Evolutionary conservation across 129 eudicot genomes (phyloP).

Genomic region (Dittrichia graveolens): DNA sequence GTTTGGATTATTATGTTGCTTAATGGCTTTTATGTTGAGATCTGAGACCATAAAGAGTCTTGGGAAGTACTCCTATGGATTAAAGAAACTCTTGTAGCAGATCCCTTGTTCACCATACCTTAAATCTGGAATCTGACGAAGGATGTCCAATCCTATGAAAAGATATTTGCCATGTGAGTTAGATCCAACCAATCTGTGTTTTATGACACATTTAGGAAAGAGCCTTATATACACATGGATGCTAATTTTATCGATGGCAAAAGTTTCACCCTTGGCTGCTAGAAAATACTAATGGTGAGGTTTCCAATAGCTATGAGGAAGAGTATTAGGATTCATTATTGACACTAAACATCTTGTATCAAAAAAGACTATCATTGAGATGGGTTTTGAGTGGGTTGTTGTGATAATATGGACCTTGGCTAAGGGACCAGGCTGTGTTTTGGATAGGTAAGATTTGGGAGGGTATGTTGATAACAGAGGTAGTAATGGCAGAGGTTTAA

Average conservation of each 20-base stretch:
- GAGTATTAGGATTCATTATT: background rate
- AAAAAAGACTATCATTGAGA: background rate
- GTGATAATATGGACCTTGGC: background rate
- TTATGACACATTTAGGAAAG: too few species aligned
- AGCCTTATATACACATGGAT: background rate
- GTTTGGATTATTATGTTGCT: background rate
- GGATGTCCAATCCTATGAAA: background rate
- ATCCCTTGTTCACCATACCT: too few species aligned
- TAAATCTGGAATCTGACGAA: too few species aligned
- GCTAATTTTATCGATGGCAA: background rate
- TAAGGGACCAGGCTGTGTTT: background rate
- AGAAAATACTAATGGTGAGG: background rate
- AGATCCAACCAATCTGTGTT: too few species aligned
- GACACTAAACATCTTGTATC: background rate
- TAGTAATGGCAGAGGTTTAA: too few species aligned
- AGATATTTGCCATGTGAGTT: background rate
- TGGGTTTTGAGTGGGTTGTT: background rate
- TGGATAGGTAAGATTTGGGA: background rate
- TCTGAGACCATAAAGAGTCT: too few species aligned
- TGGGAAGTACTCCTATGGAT: too few species aligned
- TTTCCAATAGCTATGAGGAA: background rate
- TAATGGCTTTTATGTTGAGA: too few species aligned
- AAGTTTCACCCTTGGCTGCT: conserved; percentile 3
- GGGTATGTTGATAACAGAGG: too few species aligned
- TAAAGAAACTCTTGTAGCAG: too few species aligned